Percentiles rank a stretch among this genome's conserved stretches.
Evolutionary conservation across 805 yeast species (phyloP).

Genomic region (Candida nitratophila): DNA sequence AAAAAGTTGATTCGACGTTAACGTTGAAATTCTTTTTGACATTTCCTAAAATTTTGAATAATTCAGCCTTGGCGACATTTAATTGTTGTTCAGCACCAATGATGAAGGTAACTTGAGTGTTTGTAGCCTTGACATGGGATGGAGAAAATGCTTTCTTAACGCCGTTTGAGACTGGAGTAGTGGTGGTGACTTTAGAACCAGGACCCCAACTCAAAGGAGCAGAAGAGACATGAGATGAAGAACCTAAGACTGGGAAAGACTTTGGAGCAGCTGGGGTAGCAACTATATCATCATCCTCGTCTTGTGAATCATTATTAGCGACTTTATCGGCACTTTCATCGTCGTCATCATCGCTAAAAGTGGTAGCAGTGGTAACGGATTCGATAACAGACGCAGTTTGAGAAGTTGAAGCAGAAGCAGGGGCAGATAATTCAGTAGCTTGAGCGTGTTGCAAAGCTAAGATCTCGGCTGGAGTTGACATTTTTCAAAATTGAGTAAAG

Average conservation of each 20-base stretch:
- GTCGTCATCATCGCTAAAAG: not conserved
- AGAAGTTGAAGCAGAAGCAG: constrained; percentile 2
- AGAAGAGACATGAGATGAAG: constrained; percentile 29
- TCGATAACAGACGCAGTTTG: constrained; percentile 1
- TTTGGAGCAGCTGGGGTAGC: constrained; percentile 37
- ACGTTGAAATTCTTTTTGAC: constrained; percentile 57
- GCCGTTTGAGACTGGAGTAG: constrained; percentile 15
- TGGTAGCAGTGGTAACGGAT: constrained; percentile 1
- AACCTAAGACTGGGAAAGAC: constrained; percentile 65
- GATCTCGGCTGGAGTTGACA: constrained; percentile 35
- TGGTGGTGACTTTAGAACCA: constrained; percentile 9
- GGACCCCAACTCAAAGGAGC: constrained; percentile 38
- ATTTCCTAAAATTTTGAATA: constrained; percentile 56
- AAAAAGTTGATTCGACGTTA: constrained; percentile 75
- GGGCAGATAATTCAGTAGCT: constrained; percentile 1
- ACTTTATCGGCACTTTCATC: too few species aligned
- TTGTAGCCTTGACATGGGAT: constrained; percentile 46
- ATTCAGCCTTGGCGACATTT: constrained; percentile 55
- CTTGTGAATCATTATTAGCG: not conserved
- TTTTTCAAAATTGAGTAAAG: constrained; percentile 5
- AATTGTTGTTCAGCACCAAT: constrained; percentile 65
- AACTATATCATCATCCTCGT: constrained; percentile 7
- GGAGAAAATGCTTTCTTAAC: constrained; percentile 6
- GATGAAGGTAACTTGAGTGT: constrained; percentile 73
- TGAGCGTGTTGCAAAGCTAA: constrained; percentile 29